Conservation (phyloP, 768 basidiomycete genomes). For the Cystobasidiopsis lactophilus region DNA sequence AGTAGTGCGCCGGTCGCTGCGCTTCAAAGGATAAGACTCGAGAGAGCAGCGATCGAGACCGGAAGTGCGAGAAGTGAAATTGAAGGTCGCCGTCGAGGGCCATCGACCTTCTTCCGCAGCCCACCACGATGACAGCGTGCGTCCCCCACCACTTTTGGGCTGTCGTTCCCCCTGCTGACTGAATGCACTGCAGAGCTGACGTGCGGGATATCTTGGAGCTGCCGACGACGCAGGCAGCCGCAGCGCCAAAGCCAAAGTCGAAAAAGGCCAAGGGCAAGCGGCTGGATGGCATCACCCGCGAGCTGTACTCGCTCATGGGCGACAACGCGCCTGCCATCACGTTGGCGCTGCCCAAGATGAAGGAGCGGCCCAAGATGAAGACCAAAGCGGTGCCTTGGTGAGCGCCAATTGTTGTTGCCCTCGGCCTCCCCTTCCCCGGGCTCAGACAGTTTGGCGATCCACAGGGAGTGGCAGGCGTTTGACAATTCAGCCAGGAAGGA, state of each 20-base stretch:
- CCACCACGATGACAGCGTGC: too few species aligned
- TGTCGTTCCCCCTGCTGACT: too few species aligned
- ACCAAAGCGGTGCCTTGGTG: conserved; percentile 65
- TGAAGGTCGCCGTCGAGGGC: too few species aligned
- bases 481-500: conserved; percentile 49
- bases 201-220: neutral
- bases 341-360: conserved; percentile 51
- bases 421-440: neutral
- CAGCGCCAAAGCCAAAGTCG: conserved; percentile 36
- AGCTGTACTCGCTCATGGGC: conserved; percentile 87
- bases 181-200: too few species aligned
- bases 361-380: conserved; percentile 65
- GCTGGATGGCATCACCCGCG: conserved; percentile 65
- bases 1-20: too few species aligned
- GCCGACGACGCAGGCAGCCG: conserved; percentile 6
- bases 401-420: conserved; percentile 4
- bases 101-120: too few species aligned
- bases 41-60: too few species aligned
- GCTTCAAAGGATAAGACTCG: too few species aligned
- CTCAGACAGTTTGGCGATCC: neutral
- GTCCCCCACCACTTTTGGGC: too few species aligned
- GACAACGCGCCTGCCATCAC: conserved; percentile 68
- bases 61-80: too few species aligned
- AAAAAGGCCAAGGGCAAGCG: conserved; percentile 11
- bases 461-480: conserved; percentile 59